Base-by-base conservation (phyloP, 495 filamentous ascomycete genomes). In the Penicillium turbatum region DNA sequence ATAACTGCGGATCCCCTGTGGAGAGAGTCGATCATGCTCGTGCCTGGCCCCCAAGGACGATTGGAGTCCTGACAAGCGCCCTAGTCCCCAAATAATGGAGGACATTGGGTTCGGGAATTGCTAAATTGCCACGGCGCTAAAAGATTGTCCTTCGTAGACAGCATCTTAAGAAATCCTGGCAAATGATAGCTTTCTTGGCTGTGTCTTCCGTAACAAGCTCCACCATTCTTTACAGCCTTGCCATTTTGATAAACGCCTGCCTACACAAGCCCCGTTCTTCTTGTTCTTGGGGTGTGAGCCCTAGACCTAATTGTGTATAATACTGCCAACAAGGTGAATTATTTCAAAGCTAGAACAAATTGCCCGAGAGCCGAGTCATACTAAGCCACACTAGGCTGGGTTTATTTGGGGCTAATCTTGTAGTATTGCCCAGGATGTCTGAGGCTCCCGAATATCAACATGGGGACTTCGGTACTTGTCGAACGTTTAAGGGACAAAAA, bases 71-170 rank as follows among this genome's bases (percentile, higher is more conserved):
- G 34, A 38, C 47, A 49, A 29, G 45, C 32, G 31, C 35, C 15
- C 46, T 30, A 51, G 30, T 51, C 19, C 19, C 5, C 19, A 9
- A 37, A 37, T 4, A 1, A 35, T 35, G 6, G 11, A n/a, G 4
- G 12, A 12, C 13, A 31, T 41, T 15, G 38, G n/a, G 30, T 51
- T 27, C 17, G 38, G 30, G 39, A 42, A 27, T 5, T 45, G 15
- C 46, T 15, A 53, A 47, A 39, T 47, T 39, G 16, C 24, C 42
- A 37, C 27, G 21, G 24, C 31, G 32, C 41, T 34, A 46, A 53
- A 19, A 38, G 19, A 21, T 41, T 21, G n/a, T 31, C n/a, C 26
- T 2, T 24, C 21, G 21, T 24, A 48, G 9, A 44, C 15, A 6
- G 36, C 30, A 37, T 38, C 35, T 38, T 36, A 30, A 51, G 46